Base-by-base conservation (phyloP, 2,329 filamentous ascomycete genomes). In the Diplodia corticola region DNA sequence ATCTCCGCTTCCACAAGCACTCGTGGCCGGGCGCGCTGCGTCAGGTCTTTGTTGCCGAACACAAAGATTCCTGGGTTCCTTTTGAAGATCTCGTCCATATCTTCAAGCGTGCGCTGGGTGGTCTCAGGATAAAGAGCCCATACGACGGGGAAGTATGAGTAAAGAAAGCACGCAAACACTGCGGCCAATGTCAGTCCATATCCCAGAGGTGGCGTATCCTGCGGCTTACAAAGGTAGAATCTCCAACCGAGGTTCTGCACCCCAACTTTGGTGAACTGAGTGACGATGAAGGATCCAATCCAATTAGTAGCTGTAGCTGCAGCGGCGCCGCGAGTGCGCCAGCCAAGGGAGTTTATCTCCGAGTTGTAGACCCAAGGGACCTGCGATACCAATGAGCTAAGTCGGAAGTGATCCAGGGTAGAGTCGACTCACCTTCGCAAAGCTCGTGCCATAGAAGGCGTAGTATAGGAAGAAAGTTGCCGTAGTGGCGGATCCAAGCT, bases 401-500 rank as follows among this genome's bases (percentile, higher is more conserved):
- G 3, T n/a, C 2, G 2, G 1, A 28, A 10, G 6, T 2, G 1
- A 3, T 33, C 9, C 2, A 5, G 2, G 28, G 3, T 1, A 4
- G 5, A 5, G 4, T 15, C 4, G 7, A n/a, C 13, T 20, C n/a
- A 53, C 26, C 50, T 53, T 65, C 50, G 50, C 50, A 53, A 53
- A 81, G 4, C 81, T 81, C 33, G 84, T 80, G 12, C 78, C 83
- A 67, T 85, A 85, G 75, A 83, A 84, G 49, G 84, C 78, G 70
- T 84, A 84, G 73, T 84, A 85, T 5, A 85, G 69, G 72, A 85
- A 85, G 73, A 53, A 53, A 26, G 35, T 53, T 28, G 50, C 50
- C 17, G 50, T 35, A 1, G 50, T 53, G 28, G 50, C n/a, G 7
- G 50, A 53, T 9, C 50, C 50, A 9, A 53, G 50, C 50, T 53